phyloP scores from a whole-genome alignment of 768 basidiomycete genomes.

The Pisolithus albus region DNA sequence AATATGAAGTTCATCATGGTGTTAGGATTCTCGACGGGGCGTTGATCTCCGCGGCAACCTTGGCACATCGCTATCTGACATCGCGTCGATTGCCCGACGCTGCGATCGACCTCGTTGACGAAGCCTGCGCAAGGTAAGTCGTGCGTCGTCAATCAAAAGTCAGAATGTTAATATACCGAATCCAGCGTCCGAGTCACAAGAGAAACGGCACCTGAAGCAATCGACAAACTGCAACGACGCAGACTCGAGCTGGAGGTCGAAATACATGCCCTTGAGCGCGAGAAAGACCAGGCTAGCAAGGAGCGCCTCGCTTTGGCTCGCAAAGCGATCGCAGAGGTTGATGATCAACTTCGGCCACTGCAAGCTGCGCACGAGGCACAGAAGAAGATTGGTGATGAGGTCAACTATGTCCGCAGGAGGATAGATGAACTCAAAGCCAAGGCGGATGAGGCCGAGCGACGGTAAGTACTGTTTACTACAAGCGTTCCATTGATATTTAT shows the following conservation, averaged over 20 bases:
- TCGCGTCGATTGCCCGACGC: conserved; percentile 73
- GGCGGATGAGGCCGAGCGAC: conserved; percentile 87
- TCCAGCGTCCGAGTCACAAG: conserved; percentile 82
- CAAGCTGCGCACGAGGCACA: conserved; percentile 83
- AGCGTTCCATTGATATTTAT: conserved; percentile 7
- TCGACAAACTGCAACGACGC: conserved; percentile 83
- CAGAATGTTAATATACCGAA: conserved; percentile 3
- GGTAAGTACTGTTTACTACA: conserved; percentile 35
- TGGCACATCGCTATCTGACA: conserved; percentile 91
- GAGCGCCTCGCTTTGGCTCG: conserved; percentile 69
- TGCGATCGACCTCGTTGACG: conserved; percentile 89
- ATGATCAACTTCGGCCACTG: conserved; percentile 77
- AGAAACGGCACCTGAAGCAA: conserved; percentile 90
- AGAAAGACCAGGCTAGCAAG: conserved; percentile 84
- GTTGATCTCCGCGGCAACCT: conserved; percentile 80
- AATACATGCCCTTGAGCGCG: conserved; percentile 88
- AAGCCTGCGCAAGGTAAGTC: conserved; percentile 78
- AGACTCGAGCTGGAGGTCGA: conserved; percentile 92
- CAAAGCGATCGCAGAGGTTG: conserved; percentile 76
- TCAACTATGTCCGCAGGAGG: conserved; percentile 65
- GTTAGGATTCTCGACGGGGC: conserved; percentile 85
- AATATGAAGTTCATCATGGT: conserved; percentile 89
- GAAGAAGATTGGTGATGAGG: conserved; percentile 74
- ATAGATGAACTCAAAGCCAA: conserved; percentile 91
- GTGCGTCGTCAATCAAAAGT: not conserved